Percentiles rank a stretch among this genome's conserved stretches.
These are phyloP conservation scores for Mycena alexandri DNA, from an alignment of 768 basidiomycete species.

Conservation along the genomic window DNA sequence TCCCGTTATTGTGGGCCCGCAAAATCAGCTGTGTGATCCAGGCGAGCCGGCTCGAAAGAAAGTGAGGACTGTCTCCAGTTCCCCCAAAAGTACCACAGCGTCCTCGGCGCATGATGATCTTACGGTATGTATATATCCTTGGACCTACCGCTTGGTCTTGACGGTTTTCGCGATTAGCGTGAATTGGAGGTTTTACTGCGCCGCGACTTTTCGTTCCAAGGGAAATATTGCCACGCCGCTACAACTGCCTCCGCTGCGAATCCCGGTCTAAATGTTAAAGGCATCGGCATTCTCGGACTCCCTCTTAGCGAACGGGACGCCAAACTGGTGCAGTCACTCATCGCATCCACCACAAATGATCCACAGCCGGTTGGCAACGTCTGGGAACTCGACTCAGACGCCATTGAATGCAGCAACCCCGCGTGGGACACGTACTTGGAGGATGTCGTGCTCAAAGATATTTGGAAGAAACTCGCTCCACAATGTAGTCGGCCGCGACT, in stretches of 20 bases:
- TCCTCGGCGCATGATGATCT: constrained; percentile 29
- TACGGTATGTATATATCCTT: constrained; percentile 14
- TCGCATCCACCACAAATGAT: constrained; percentile 11
- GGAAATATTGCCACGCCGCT: constrained; percentile 36
- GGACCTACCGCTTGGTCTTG: neutral
- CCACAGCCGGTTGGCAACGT: constrained; percentile 22
- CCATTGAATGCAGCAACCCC: constrained; percentile 34
- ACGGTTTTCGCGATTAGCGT: constrained; percentile 11
- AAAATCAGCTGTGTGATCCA: constrained; percentile 19
- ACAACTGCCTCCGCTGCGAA: constrained; percentile 36
- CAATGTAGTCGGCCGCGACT: constrained; percentile 28
- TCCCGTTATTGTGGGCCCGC: constrained; percentile 30
- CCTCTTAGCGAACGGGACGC: constrained; percentile 38
- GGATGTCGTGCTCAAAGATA: constrained; percentile 34
- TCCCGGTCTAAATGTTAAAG: constrained; percentile 35
- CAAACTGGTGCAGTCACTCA: constrained; percentile 25
- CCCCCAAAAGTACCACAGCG: constrained; percentile 8
- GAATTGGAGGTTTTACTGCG: constrained; percentile 34
- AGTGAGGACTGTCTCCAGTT: constrained; percentile 9
- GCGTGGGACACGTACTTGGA: constrained; percentile 36
- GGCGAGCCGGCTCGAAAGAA: constrained; percentile 34
- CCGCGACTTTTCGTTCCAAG: constrained; percentile 38
- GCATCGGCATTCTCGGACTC: constrained; percentile 35
- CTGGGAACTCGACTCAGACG: constrained; percentile 33
- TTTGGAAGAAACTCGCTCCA: constrained; percentile 36